These are phyloP conservation scores for Malus fusca DNA, from an alignment of 306 rosid genomes.

Conservation along the genomic window DNA sequence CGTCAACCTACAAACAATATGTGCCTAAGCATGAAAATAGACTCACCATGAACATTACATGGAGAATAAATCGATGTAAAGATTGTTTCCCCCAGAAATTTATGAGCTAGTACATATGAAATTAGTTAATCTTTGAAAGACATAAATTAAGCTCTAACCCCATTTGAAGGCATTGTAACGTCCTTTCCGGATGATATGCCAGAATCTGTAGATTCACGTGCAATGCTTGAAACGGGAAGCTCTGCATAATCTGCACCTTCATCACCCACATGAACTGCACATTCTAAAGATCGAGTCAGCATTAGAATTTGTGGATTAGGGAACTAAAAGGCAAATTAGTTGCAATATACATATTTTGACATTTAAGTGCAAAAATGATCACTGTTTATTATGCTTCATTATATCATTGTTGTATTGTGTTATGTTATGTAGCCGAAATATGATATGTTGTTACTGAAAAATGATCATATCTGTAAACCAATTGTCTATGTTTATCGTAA, in stretches of 20 bases:
- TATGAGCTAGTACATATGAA: neutral
- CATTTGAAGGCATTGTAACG: constrained; percentile 19
- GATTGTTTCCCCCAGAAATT: neutral
- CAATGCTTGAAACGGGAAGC: constrained; percentile 24
- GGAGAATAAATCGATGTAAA: neutral
- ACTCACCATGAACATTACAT: neutral
- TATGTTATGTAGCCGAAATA: no score
- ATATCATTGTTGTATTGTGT: no score
- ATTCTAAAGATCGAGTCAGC: constrained; percentile 10
- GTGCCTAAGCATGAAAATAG: neutral
- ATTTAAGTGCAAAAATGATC: no score
- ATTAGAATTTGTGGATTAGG: neutral
- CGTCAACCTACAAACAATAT: neutral
- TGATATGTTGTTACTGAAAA: no score
- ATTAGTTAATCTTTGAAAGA: neutral
- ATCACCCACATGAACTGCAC: constrained; percentile 15
- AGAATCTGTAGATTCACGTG: constrained; percentile 19
- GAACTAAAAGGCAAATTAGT: neutral
- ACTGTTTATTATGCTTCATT: no score
- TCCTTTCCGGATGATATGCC: constrained; percentile 21
- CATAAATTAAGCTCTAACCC: constrained; percentile 26
- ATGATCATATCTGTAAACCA: no score
- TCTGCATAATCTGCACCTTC: constrained; percentile 20
- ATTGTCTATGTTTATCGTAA: no score
- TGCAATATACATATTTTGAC: no score